phyloP scores from a whole-genome alignment of 2,329 filamentous ascomycete species.

The Phialophora macrospora region DNA sequence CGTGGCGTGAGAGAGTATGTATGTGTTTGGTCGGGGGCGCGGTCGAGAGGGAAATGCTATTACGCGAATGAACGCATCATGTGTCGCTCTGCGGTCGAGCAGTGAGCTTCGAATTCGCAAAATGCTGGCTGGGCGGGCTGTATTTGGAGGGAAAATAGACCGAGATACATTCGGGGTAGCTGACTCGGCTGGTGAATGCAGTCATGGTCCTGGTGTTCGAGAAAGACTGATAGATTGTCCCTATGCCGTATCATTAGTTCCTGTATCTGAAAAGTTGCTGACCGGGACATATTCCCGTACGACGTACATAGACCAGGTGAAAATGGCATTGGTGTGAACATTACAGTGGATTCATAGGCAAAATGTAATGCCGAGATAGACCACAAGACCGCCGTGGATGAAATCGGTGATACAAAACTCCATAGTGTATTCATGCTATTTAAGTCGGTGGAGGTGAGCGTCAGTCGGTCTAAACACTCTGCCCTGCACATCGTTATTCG shows the following conservation, averaged over 20 bases:
- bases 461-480: not conserved
- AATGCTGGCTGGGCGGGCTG: not conserved
- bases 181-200: not conserved
- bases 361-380: not conserved
- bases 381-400: not conserved
- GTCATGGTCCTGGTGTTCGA: not conserved
- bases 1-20: not conserved
- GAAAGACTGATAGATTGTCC: not conserved
- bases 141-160: not conserved
- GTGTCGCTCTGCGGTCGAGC: not conserved
- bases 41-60: not conserved
- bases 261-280: not conserved
- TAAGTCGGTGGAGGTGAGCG: not conserved
- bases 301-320: not conserved
- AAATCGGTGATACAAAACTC: not conserved
- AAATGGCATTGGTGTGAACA: not conserved
- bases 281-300: not conserved
- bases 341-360: not conserved
- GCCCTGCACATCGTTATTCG: not conserved
- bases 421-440: constrained; percentile 2
- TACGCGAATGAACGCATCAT: not conserved
- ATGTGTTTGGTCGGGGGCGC: not conserved
- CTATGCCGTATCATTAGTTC: no score
- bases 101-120: not conserved
- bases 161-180: not conserved